Base-by-base conservation (phyloP, 192 early-diverging fungal genomes). In the Backusella parvicylindrica region DNA sequence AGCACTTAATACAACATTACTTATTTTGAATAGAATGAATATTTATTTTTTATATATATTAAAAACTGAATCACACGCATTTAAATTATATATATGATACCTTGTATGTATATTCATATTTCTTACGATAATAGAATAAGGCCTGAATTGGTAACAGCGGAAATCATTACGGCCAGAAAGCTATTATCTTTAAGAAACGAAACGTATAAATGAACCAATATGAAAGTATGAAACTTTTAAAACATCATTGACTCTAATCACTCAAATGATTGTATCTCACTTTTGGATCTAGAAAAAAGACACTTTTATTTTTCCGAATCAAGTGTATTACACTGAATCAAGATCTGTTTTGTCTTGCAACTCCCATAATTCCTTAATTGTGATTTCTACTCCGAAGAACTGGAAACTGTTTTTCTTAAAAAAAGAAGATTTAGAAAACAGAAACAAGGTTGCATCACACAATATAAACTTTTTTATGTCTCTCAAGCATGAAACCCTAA, bases 401-500 rank as follows among this genome's bases (percentile, higher is more conserved):
- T 60, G 53, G 53, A 60, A 60, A 12, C 18, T 18, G 3, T 5
- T n/a, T 47, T n/a, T 47, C 16, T 15, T 35, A 35, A 35, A 35
- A 35, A 35, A 35, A 6, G 6, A 35, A 35, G 6, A 6, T 3
- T 35, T 35, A 6, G 49, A 50, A 50, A 50, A 50, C 23, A 60
- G 53, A 60, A 60, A 60, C 53, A 60, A 15, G 4, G 26, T 26
- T 60, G 53, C 53, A 60, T 60, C 53, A 60, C 49, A 50, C 26
- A 60, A 28, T 28, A 56, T 23, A 56, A 28, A 60, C 9, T 3
- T 11, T 23, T 28, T 28, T 60, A n/a, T 53, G 53, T 60, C 53
- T 60, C 53, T 60, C 23, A 60, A 60, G 23, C 53, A 60, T 60
- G 53, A 60, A 60, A 60, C 53, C 53, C 53, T 60, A 28, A 60